Percentiles rank a stretch among this genome's conserved stretches.
These are phyloP conservation scores for Gelatoporia subvermispora DNA, from an alignment of 768 basidiomycete species.

Conservation along the genomic window DNA sequence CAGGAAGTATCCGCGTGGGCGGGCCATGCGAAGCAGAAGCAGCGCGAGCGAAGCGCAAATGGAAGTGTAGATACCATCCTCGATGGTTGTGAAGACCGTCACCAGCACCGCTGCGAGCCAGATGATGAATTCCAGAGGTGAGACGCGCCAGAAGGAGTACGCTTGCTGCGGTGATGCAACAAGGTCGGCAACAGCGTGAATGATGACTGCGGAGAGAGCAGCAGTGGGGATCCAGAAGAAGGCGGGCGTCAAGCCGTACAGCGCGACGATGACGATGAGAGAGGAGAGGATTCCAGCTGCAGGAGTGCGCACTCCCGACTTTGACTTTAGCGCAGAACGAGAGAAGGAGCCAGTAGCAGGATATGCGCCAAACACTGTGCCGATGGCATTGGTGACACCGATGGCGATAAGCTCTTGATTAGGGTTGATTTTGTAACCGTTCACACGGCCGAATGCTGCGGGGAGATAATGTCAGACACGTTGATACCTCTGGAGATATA, in stretches of 20 bases:
- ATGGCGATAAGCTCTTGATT: conserved; percentile 96
- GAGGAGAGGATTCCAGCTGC: conserved; percentile 82
- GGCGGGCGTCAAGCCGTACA: conserved; percentile 90
- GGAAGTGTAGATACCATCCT: conserved; percentile 88
- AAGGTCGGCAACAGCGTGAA: conserved; percentile 86
- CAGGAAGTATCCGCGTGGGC: conserved; percentile 86
- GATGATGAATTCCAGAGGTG: conserved; percentile 88
- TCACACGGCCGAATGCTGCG: conserved; percentile 87
- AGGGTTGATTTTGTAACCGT: conserved; percentile 90
- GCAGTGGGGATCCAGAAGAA: conserved; percentile 88
- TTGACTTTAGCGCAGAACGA: conserved; percentile 92
- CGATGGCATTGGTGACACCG: conserved; percentile 92
- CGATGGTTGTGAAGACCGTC: conserved; percentile 91
- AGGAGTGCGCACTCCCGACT: conserved; percentile 96
- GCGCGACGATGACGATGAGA: conserved; percentile 84
- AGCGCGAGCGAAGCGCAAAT: conserved; percentile 75
- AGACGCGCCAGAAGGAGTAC: conserved; percentile 90
- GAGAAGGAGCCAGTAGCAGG: conserved; percentile 99
- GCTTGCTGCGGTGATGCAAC: conserved; percentile 81
- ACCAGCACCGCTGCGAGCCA: conserved; percentile 84
- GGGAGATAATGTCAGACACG: background rate
- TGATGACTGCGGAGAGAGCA: conserved; percentile 88
- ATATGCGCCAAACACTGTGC: conserved; percentile 86
- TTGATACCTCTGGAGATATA: background rate
- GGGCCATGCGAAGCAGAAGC: conserved; percentile 80